phyloP scores from a whole-genome alignment of 768 basidiomycete genomes.

The Termitomyces sp. region DNA sequence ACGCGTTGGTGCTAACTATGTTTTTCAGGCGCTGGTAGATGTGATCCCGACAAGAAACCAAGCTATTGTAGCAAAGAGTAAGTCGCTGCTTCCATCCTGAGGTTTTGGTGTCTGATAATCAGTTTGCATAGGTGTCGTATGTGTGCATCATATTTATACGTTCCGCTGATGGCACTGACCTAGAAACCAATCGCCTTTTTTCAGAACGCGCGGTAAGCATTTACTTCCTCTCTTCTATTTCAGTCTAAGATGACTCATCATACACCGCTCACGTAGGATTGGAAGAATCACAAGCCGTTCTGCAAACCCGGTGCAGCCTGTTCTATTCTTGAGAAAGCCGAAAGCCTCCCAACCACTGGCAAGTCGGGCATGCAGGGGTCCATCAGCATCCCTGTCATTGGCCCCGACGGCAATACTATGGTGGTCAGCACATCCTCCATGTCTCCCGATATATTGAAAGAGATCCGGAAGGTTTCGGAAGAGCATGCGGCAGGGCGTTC shows the following conservation, averaged over 20 bases:
- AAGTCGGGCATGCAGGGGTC: slow-evolving; percentile 7
- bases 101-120: not conserved
- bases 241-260: not conserved
- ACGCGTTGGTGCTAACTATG: not conserved
- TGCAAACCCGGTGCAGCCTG: slow-evolving; percentile 28
- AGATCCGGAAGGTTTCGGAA: slow-evolving; percentile 14
- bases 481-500: not conserved
- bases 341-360: not conserved
- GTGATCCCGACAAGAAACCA: slow-evolving; percentile 29
- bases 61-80: slow-evolving; percentile 29
- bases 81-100: not conserved
- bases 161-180: not conserved
- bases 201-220: slow-evolving; percentile 12
- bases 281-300: slow-evolving; percentile 34
- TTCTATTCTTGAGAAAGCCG: slow-evolving; percentile 23
- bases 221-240: not conserved
- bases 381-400: slow-evolving; percentile 23
- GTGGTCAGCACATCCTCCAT: slow-evolving; percentile 25
- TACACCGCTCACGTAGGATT: slow-evolving; percentile 18
- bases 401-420: slow-evolving; percentile 18
- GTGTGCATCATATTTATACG: not conserved
- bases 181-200: not conserved
- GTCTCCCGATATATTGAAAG: slow-evolving; percentile 24
- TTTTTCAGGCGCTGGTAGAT: slow-evolving; percentile 22
- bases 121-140: slow-evolving; percentile 8